Evolutionary conservation across 345 rosid genomes (phyloP).

Genomic region (Isatis tinctoria): DNA sequence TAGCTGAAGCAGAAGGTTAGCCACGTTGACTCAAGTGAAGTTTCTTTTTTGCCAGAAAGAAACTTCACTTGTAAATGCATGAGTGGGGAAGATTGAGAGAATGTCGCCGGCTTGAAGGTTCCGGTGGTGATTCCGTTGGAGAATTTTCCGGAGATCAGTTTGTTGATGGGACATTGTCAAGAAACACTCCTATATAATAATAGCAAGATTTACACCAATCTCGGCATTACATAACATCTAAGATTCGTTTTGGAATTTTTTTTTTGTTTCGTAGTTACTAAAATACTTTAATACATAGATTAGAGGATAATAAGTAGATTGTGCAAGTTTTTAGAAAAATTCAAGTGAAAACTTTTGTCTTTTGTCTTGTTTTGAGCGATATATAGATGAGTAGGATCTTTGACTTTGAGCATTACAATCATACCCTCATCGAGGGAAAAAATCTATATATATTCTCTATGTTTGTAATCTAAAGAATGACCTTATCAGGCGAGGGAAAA

Average conservation of each 20-base stretch:
- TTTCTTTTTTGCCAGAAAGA: conserved; percentile 31
- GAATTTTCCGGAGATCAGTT: not conserved
- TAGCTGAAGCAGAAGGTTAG: conserved; percentile 43
- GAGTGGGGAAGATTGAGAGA: conserved; percentile 41
- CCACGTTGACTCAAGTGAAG: conserved; percentile 33
- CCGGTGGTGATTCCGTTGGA: not conserved
- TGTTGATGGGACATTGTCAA: not conserved
- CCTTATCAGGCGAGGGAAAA: too few species aligned
- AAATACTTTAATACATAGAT: not conserved
- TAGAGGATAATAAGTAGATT: not conserved
- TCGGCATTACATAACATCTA: not conserved
- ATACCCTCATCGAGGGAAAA: too few species aligned
- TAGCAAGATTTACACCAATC: not conserved
- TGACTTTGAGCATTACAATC: too few species aligned
- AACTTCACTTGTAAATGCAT: conserved; percentile 39
- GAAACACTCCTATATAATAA: not conserved
- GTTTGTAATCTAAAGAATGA: too few species aligned
- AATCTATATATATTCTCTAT: too few species aligned
- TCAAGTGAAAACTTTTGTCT: too few species aligned
- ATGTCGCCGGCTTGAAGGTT: conserved; percentile 12
- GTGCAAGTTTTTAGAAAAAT: not conserved
- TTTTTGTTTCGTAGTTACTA: not conserved
- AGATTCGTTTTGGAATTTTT: not conserved
- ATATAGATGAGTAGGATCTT: too few species aligned
- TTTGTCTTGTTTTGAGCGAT: not conserved